These are phyloP conservation scores for Calvatia gigantea DNA, from an alignment of 768 basidiomycete genomes.

Conservation along the genomic window DNA sequence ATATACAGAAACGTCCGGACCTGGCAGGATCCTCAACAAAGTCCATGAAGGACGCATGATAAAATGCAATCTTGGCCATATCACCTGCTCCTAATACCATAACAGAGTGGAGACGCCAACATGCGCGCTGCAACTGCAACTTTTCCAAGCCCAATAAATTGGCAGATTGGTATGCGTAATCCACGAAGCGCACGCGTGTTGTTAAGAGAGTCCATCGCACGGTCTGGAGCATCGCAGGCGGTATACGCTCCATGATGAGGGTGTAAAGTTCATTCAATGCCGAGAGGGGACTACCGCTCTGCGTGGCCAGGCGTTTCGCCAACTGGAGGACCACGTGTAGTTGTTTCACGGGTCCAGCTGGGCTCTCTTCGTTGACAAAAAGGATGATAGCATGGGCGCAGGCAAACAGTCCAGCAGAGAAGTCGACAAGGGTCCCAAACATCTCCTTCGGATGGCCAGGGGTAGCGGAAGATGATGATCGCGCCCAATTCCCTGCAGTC, in stretches of 20 bases:
- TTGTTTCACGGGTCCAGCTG: background rate
- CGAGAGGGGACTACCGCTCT: background rate
- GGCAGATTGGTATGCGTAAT: background rate
- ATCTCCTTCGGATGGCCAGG: constrained; percentile 10
- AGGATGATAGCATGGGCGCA: constrained; percentile 5
- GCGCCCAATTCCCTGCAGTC: background rate
- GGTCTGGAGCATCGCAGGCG: background rate
- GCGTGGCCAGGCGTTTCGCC: background rate
- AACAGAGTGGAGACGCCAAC: background rate
- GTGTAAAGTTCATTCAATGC: background rate
- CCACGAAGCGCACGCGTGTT: background rate
- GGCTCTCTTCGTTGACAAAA: constrained; percentile 1
- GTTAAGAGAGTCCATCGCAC: background rate
- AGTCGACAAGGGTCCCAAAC: background rate
- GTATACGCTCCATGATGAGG: background rate
- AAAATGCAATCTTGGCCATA: background rate
- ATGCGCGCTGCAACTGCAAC: background rate
- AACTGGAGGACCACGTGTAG: background rate
- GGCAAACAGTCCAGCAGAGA: constrained; percentile 2
- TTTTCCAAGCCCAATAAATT: background rate
- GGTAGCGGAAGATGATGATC: background rate
- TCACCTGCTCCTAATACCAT: background rate
- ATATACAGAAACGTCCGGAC: background rate
- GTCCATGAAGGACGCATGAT: constrained; percentile 3
- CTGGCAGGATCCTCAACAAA: background rate